Percentiles rank a stretch among this genome's conserved stretches.
Conservation (phyloP, 1,284 basidiomycete genomes). For the Malassezia arunalokei region DNA sequence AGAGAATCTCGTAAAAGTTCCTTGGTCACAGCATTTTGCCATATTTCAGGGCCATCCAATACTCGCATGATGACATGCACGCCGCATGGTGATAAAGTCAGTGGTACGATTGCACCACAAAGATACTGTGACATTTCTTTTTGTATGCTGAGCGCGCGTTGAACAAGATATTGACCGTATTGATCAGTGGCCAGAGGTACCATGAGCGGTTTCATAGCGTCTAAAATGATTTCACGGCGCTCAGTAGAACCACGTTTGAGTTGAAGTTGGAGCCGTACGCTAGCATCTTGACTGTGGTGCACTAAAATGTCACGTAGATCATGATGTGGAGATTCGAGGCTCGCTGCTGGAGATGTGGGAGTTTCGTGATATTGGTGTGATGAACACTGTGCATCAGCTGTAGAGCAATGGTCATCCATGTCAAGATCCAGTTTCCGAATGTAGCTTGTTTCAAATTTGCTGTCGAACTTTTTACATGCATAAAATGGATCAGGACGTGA, state of each 20-base stretch:
- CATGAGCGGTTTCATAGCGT: constrained; percentile 20
- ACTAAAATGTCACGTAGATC: constrained; percentile 9
- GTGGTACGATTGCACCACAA: constrained; percentile 21
- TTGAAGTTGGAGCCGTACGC: constrained; percentile 33
- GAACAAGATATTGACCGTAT: constrained; percentile 39
- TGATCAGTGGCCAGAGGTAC: constrained; percentile 26
- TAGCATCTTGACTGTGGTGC: constrained; percentile 26
- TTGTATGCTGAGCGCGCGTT: constrained; percentile 12
- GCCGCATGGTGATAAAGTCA: constrained; percentile 33
- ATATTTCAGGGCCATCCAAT: constrained; percentile 21
- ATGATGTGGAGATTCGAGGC: neutral
- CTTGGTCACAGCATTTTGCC: constrained; percentile 19
- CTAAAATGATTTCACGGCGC: constrained; percentile 19
- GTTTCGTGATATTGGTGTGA: no score
- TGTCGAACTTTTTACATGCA: neutral
- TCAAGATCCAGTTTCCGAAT: no score
- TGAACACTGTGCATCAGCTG: no score
- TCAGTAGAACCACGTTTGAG: constrained; percentile 23
- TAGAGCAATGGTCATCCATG: no score
- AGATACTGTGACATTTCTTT: constrained; percentile 19
- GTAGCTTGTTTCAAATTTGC: no score
- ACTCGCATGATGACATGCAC: constrained; percentile 36
- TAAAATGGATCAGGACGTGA: neutral
- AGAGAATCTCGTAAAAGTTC: constrained; percentile 30
- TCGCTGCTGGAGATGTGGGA: no score